Percentiles rank a stretch among this genome's conserved stretches.
Conservation (phyloP, 306 rosid genomes). For the Argentina anserina region DNA sequence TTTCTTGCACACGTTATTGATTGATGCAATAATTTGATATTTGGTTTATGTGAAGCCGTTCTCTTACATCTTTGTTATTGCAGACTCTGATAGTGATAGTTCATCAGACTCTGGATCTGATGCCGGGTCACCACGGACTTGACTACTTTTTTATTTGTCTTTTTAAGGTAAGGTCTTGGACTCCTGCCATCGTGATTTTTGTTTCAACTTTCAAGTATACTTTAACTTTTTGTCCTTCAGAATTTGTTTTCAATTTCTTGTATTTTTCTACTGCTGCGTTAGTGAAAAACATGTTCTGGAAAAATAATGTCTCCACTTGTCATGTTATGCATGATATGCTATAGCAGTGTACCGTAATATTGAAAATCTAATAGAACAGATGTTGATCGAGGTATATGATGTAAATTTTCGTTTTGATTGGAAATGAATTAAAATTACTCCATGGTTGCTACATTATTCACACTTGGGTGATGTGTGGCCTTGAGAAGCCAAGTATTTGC, state of each 20-base stretch:
- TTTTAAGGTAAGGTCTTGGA: constrained; percentile 42
- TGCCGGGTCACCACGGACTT: constrained; percentile 63
- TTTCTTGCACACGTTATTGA: not conserved
- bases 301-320: not conserved
- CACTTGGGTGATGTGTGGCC: not conserved
- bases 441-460: too few species aligned
- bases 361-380: too few species aligned
- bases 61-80: constrained; percentile 31
- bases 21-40: not conserved
- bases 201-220: not conserved
- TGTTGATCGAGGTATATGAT: not conserved
- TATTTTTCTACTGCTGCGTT: not conserved
- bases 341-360: too few species aligned
- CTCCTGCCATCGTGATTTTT: constrained; percentile 2
- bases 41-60: constrained; percentile 14
- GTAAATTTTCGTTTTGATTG: not conserved
- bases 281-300: not conserved
- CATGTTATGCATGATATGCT: not conserved
- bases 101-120: constrained; percentile 94
- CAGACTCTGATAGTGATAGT: constrained; percentile 93
- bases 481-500: not conserved
- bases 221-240: not conserved
- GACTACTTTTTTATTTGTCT: constrained; percentile 24
- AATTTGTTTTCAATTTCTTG: not conserved
- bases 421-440: too few species aligned